A percentile compares a stretch with the other conserved stretches of the same genome.
Conservation (phyloP, 164 flowering plant genomes). For the Saururus chinensis region DNA sequence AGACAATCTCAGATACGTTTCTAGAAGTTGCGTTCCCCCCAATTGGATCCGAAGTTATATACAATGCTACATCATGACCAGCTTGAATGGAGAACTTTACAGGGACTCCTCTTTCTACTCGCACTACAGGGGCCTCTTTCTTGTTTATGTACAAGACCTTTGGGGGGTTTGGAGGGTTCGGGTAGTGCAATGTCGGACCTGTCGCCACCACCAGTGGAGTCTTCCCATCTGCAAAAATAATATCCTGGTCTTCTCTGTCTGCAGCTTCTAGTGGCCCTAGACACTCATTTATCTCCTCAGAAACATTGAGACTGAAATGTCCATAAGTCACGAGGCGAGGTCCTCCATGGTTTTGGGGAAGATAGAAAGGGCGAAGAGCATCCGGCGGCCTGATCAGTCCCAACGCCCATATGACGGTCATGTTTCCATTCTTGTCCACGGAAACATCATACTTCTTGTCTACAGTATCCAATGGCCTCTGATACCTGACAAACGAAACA, state of each 20-base stretch:
- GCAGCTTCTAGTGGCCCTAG: conserved; percentile 82
- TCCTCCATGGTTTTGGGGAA: conserved; percentile 86
- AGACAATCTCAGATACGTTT: conserved; percentile 60
- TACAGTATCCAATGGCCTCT: conserved; percentile 39
- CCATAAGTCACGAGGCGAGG: conserved; percentile 40
- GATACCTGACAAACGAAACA: conserved; percentile 71
- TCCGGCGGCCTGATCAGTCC: conserved; percentile 88
- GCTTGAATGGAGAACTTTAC: conserved; percentile 91
- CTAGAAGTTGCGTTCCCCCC: conserved; percentile 93
- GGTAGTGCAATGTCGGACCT: conserved; percentile 67
- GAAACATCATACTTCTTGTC: conserved; percentile 61
- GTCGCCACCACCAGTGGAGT: conserved; percentile 54
- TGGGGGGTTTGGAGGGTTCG: conserved; percentile 83
- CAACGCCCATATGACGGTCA: conserved; percentile 90
- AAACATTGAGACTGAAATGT: conserved; percentile 56
- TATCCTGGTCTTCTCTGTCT: conserved; percentile 80
- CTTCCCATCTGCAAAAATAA: conserved; percentile 70
- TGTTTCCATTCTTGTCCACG: conserved; percentile 36
- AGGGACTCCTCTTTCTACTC: conserved; percentile 92
- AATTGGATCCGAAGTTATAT: conserved; percentile 76
- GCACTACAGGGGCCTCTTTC: conserved; percentile 83
- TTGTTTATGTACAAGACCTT: conserved; percentile 83
- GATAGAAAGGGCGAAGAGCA: conserved; percentile 61
- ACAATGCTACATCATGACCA: conserved; percentile 91
- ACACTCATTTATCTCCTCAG: conserved; percentile 65